Evolutionary conservation across 257 asterid genomes (phyloP).

Genomic region (Paraleonurus japonicus): DNA sequence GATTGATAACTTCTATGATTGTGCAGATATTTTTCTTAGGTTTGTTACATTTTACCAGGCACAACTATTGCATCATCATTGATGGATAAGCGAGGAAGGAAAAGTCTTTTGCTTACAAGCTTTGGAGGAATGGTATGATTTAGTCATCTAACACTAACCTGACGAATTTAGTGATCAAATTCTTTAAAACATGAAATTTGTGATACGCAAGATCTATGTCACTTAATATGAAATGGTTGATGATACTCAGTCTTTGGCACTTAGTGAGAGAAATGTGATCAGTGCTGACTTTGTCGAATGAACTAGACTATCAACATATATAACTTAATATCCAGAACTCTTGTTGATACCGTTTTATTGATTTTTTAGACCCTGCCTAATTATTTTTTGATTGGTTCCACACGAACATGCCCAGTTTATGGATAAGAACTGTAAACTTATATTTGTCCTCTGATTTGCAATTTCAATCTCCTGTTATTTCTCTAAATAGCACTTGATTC

Average conservation of each 20-base stretch:
- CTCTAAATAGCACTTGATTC: not conserved
- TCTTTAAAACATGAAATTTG: not conserved
- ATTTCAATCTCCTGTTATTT: not conserved
- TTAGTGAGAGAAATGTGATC: not conserved
- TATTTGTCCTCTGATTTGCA: not conserved
- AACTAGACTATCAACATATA: not conserved
- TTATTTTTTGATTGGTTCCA: not conserved
- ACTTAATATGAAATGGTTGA: not conserved
- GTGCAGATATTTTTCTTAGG: conserved; percentile 23
- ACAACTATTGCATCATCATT: conserved; percentile 84
- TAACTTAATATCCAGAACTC: not conserved
- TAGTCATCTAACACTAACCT: not conserved
- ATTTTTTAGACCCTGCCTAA: not conserved
- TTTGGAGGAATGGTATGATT: conserved; percentile 88
- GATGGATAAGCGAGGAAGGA: conserved; percentile 98
- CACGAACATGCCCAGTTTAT: not conserved
- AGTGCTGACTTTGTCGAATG: not conserved
- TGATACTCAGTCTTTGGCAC: not conserved
- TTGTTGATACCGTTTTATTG: not conserved
- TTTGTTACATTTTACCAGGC: conserved; percentile 44
- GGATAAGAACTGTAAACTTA: not conserved
- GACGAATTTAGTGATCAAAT: not conserved
- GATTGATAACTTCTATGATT: not conserved
- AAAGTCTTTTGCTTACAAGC: conserved; percentile 88
- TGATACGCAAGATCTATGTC: not conserved